Evolutionary conservation across 2,329 filamentous ascomycete species (phyloP), one percentile per base, ranked within the genome.

Genomic region (Pseudocercospora cruenta): DNA sequence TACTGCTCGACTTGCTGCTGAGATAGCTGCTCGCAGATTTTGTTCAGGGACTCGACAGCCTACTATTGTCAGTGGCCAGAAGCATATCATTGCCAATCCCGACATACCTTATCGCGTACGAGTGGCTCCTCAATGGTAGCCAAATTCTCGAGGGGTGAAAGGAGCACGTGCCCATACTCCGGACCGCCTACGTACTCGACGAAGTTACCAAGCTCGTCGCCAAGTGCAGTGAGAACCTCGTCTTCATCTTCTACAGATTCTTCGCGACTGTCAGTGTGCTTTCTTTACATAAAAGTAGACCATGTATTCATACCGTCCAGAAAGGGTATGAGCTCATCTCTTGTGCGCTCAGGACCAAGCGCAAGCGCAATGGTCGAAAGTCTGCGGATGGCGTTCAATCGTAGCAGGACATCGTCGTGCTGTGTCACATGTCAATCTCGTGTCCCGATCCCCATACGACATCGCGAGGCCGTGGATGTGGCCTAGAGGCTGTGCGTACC

Each of bases 241-340:
- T 99, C 95, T 81, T 99, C 95, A 77, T 99, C 95, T 83, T 99
- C 95, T 75, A 99, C 94, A 60, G 95, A 98, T 82, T 99, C 95
- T 99, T 81, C 68, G 71, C 51, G 22, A 55, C 19, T 63, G 79
- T 83, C 76, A 79, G 76, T 67, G 61, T 47, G 31, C 39, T 21
- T 51, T 39, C n/a, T 28, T 28, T 45, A 7, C 21, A 36, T 4
- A 12, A 5, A 26, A n/a, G 19, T n/a, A 26, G 22, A 36, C 22
- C 12, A n/a, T 54, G 14, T 26, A 14, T 24, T 85, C 91, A 84
- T 84, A 98, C 95, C 95, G 82, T 99, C 96, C 78, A 99, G 88
- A 81, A 99, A 99, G 75, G 96, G 96, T 83, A 99, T 97, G 78
- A 99, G 88, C 85, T 99, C 95, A 77, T 99, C 94, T 80, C 95